These are phyloP conservation scores for Coemansia sp. DNA, from an alignment of 192 early-diverging fungal species.

Conservation along the genomic window DNA sequence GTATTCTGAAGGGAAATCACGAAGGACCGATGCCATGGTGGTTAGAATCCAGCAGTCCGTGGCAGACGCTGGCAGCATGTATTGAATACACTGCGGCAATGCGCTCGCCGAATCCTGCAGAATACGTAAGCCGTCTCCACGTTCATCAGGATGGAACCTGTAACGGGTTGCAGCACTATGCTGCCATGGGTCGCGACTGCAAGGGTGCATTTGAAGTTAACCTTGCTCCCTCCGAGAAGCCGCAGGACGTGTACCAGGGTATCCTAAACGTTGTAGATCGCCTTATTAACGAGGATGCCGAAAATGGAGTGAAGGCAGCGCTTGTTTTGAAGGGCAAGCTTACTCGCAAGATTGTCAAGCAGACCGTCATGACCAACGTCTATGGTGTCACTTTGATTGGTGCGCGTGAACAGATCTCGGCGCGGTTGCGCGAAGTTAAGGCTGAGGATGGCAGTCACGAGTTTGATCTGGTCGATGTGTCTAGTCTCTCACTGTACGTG, in stretches of 20 bases:
- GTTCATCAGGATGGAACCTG: conserved; percentile 98
- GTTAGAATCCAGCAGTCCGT: conserved; percentile 85
- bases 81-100: conserved; percentile 76
- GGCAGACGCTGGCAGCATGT: conserved; percentile 92
- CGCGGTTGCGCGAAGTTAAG: conserved; percentile 75
- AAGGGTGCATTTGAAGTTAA: conserved; percentile 89
- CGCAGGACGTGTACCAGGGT: conserved; percentile 90
- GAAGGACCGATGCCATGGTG: conserved; percentile 77
- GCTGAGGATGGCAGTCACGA: conserved; percentile 68
- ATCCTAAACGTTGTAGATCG: conserved; percentile 75
- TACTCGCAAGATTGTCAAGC: conserved; percentile 94
- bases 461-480: conserved; percentile 25
- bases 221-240: conserved; percentile 73
- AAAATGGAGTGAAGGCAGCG: conserved; percentile 60
- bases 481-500: conserved; percentile 63
- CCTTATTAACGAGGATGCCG: conserved; percentile 67
- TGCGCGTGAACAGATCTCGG: conserved; percentile 81
- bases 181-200: conserved; percentile 89
- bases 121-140: conserved; percentile 71
- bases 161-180: conserved; percentile 98
- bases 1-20: conserved; percentile 16
- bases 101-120: conserved; percentile 66
- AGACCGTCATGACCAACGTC: conserved; percentile 99
- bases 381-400: conserved; percentile 98
- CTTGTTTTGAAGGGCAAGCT: conserved; percentile 65